These are phyloP conservation scores for Aethionema arabicum DNA, from an alignment of 345 rosid genomes.

Conservation along the genomic window DNA sequence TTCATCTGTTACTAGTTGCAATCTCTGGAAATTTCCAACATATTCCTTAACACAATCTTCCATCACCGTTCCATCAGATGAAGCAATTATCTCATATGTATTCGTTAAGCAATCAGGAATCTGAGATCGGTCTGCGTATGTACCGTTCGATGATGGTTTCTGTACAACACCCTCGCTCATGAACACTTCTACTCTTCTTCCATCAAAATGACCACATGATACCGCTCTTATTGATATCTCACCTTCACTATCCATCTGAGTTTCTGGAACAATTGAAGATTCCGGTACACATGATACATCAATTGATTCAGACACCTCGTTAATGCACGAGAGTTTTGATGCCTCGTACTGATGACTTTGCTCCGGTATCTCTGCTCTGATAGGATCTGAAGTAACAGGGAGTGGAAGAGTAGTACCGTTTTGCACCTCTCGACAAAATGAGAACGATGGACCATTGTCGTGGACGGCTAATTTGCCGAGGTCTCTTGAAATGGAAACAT, in stretches of 20 bases:
- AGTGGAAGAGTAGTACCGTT: conserved; percentile 37
- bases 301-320: conserved; percentile 42
- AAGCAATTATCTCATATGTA: conserved; percentile 41
- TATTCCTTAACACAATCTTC: conserved; percentile 50
- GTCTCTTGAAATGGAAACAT: conserved; percentile 28
- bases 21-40: conserved; percentile 39
- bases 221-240: conserved; percentile 45
- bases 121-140: conserved; percentile 40
- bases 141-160: conserved; percentile 38
- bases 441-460: conserved; percentile 30
- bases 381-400: conserved; percentile 35
- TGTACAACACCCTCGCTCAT: conserved; percentile 40
- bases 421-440: conserved; percentile 38
- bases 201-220: conserved; percentile 43
- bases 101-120: conserved; percentile 20
- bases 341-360: conserved; percentile 39
- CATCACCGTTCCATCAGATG: conserved; percentile 42
- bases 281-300: conserved; percentile 81
- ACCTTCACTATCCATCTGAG: conserved; percentile 50
- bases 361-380: conserved; percentile 37
- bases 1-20: conserved; percentile 69
- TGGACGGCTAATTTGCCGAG: conserved; percentile 35
- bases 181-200: conserved; percentile 49
- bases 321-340: conserved; percentile 33
- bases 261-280: conserved; percentile 84